phyloP scores from a whole-genome alignment of 1,284 basidiomycete species.

The Somion occarium region DNA sequence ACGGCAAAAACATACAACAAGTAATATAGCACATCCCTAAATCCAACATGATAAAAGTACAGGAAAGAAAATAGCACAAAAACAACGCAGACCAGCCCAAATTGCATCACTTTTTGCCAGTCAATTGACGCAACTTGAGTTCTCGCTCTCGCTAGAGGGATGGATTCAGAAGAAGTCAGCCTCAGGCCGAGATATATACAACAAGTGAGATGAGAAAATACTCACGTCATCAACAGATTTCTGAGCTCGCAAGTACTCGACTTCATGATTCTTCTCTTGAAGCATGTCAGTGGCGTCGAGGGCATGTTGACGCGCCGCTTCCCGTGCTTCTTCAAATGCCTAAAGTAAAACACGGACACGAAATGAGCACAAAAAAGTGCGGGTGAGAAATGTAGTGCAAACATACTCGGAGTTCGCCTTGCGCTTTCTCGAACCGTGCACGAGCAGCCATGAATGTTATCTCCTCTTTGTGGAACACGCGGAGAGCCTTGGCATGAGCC shows the following conservation, averaged over 20 bases:
- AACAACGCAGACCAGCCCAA: too few relatives aligned
- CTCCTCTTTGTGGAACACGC: conserved; percentile 44
- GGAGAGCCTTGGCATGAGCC: conserved; percentile 37
- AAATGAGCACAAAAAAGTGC: background rate
- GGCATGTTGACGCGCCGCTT: conserved; percentile 38
- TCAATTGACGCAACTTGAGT: conserved; percentile 36
- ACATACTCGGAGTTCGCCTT: conserved; percentile 41
- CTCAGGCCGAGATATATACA: background rate
- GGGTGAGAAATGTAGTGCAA: conserved; percentile 1
- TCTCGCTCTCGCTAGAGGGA: conserved; percentile 35
- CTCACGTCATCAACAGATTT: conserved; percentile 46
- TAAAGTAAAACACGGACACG: too few relatives aligned
- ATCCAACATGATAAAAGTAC: too few relatives aligned
- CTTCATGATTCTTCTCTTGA: conserved; percentile 49
- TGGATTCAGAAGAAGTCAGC: background rate
- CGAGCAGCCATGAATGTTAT: conserved; percentile 42
- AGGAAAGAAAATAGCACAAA: too few relatives aligned
- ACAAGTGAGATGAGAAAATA: background rate
- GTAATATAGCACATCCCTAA: too few relatives aligned
- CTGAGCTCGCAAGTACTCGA: conserved; percentile 43
- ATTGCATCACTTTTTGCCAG: conserved; percentile 19
- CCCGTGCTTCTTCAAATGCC: conserved; percentile 40
- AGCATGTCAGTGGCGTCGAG: conserved; percentile 43
- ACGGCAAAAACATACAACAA: too few relatives aligned
- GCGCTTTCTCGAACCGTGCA: conserved; percentile 40